A percentile compares a stretch with the other conserved stretches of the same genome.
Conservation (phyloP, 768 basidiomycete species). For the Boletus vermiculosoides region DNA sequence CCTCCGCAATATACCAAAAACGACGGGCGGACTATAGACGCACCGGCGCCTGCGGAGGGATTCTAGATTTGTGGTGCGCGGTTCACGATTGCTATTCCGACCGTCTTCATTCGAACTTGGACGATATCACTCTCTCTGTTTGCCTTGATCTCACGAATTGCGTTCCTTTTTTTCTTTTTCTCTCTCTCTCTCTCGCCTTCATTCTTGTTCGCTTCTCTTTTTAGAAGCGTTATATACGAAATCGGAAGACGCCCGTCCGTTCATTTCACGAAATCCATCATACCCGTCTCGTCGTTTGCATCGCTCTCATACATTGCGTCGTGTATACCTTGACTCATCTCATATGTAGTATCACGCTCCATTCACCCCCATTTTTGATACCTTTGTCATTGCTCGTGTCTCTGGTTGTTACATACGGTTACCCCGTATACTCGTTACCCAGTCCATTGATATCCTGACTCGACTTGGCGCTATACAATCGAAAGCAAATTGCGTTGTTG, state of each 20-base stretch:
- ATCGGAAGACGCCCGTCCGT: conserved; percentile 33
- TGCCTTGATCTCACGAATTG: conserved; percentile 33
- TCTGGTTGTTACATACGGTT: conserved; percentile 35
- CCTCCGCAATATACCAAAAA: conserved; percentile 61
- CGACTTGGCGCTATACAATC: conserved; percentile 21
- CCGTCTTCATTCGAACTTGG: conserved; percentile 33
- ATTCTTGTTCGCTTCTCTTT: conserved; percentile 31
- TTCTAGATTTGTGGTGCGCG: conserved; percentile 31
- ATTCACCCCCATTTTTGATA: conserved; percentile 37
- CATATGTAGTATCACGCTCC: conserved; percentile 38
- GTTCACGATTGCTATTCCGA: conserved; percentile 29
- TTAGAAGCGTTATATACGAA: conserved; percentile 34
- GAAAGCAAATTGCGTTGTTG: conserved; percentile 12
- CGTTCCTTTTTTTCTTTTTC: conserved; percentile 26
- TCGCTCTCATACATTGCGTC: conserved; percentile 37
- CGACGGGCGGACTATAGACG: conserved; percentile 49
- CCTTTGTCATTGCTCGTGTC: conserved; percentile 23
- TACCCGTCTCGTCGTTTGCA: conserved; percentile 36
- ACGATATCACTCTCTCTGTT: conserved; percentile 30
- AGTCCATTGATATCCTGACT: conserved; percentile 34
- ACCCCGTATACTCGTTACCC: conserved; percentile 39
- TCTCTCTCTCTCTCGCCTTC: conserved; percentile 8
- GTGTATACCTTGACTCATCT: conserved; percentile 38
- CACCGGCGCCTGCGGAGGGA: conserved; percentile 23
- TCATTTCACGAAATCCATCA: conserved; percentile 37